These are phyloP conservation scores for Termitomyces sp. DNA, from an alignment of 768 basidiomycete genomes.

Conservation along the genomic window DNA sequence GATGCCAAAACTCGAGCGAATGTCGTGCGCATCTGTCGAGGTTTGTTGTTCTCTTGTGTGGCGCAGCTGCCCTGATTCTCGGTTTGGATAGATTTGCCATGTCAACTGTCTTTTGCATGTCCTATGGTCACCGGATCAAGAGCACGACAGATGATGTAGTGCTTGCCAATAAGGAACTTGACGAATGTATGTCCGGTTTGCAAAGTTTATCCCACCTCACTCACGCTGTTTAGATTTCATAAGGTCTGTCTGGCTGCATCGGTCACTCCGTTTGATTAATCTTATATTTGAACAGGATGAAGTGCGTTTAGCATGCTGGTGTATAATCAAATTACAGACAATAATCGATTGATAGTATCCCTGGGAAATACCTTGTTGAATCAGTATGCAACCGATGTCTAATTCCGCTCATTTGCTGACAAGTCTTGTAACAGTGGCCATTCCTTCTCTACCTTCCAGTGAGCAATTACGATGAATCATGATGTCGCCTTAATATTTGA, in stretches of 20 bases:
- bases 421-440: slow-evolving; percentile 5
- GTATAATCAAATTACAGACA: not conserved
- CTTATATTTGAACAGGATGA: not conserved
- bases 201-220: not conserved
- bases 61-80: not conserved
- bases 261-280: not conserved
- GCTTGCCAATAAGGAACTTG: not conserved
- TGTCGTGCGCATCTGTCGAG: slow-evolving; percentile 8
- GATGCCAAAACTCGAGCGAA: not conserved
- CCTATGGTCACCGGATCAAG: slow-evolving; percentile 10
- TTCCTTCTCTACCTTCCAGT: slow-evolving; percentile 10
- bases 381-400: not conserved
- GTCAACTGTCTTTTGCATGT: slow-evolving; percentile 11
- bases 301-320: not conserved
- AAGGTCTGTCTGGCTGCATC: not conserved
- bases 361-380: slow-evolving; percentile 4
- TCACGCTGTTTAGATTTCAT: not conserved
- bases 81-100: slow-evolving; percentile 3
- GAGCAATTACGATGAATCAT: not conserved
- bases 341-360: not conserved
- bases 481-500: not conserved
- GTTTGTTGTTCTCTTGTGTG: not conserved
- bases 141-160: slow-evolving; percentile 3
- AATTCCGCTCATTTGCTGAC: not conserved
- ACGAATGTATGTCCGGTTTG: not conserved